Evolutionary conservation across 2,329 filamentous ascomycete species (phyloP).

Genomic region (Monosporascus sp.): DNA sequence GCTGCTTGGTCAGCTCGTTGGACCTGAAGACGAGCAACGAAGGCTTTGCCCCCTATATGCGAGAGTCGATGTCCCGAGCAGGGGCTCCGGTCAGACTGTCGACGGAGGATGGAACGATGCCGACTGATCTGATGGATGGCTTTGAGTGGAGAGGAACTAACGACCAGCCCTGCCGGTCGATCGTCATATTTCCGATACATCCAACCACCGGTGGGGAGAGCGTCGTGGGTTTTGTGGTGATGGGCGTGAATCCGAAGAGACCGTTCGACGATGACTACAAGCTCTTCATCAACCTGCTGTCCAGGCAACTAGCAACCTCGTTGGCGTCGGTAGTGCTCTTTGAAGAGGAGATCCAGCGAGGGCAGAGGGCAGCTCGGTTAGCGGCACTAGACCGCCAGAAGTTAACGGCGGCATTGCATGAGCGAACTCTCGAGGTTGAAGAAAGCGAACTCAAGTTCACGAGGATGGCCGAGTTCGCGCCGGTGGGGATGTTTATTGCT

Average conservation of each 20-base stretch:
- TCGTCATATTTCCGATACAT: conserved; percentile 74
- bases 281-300: conserved; percentile 69
- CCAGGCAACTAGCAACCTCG: conserved; percentile 71
- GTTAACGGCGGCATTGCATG: conserved; percentile 67
- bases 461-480: conserved; percentile 77
- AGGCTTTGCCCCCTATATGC: conserved; percentile 71
- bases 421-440: conserved; percentile 55
- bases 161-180: conserved; percentile 61
- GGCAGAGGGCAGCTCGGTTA: conserved; percentile 66
- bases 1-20: conserved; percentile 53
- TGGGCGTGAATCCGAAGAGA: conserved; percentile 72
- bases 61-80: conserved; percentile 63
- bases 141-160: conserved; percentile 63
- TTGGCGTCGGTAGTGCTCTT: conserved; percentile 77
- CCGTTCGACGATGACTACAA: conserved; percentile 78
- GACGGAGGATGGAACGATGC: conserved; percentile 60
- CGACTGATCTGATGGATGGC: conserved; percentile 57
- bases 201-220: conserved; percentile 66
- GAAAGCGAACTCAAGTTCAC: conserved; percentile 75
- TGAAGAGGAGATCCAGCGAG: conserved; percentile 74
- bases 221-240: conserved; percentile 70
- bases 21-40: conserved; percentile 65
- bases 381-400: conserved; percentile 73
- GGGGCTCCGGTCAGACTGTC: conserved; percentile 63
- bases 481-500: conserved; percentile 83